Base-by-base conservation (phyloP, 805 yeast genomes). In the Candida suzukii region DNA sequence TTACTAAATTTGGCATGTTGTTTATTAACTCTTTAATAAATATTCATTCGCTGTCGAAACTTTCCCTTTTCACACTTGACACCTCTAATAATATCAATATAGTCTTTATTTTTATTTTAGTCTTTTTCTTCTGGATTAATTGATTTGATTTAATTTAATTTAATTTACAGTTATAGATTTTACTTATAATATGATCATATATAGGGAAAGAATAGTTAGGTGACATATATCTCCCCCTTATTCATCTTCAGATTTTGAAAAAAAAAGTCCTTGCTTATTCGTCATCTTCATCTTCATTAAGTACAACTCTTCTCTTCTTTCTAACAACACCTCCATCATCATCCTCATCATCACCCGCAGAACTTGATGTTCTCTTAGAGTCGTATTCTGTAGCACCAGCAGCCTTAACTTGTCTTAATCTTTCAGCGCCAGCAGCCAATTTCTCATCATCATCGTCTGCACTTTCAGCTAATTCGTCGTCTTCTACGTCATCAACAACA, bases 371-470 rank as follows among this genome's bases (percentile, higher is more conserved):
- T 11, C 12, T 29, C 20, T 17, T 29, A 11, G 68, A 75, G 11
- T 64, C 73, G 6, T 78, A 78, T 48, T 69, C 69, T 14, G 70
- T 61, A 13, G 75, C 78, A 2, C 84, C 85, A 13, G 68, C 75
- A 40, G 69, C 64, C 54, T 80, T 80, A 41, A 78, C 65, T 41
- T 64, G 60, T 51, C 71, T 71, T 48, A 80, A 64, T 52, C 82
- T 68, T 49, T 76, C 81, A 1, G 83, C 84, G 11, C 77, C 82
- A 42, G 61, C 58, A 42, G 70, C 78, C 27, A 71, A 64, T 45
- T 65, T 71, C 29, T 64, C 49, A n/a, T 42, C 46, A 16, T 47
- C 51, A 6, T 48, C 54, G 26, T 46, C 44, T 21, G 52, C 62
- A 12, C 53, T 50, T 28, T 52, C n/a, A n/a, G n/a, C n/a, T n/a